These are phyloP conservation scores for Amanita phalloides DNA, from an alignment of 768 basidiomycete genomes.

Conservation along the genomic window DNA sequence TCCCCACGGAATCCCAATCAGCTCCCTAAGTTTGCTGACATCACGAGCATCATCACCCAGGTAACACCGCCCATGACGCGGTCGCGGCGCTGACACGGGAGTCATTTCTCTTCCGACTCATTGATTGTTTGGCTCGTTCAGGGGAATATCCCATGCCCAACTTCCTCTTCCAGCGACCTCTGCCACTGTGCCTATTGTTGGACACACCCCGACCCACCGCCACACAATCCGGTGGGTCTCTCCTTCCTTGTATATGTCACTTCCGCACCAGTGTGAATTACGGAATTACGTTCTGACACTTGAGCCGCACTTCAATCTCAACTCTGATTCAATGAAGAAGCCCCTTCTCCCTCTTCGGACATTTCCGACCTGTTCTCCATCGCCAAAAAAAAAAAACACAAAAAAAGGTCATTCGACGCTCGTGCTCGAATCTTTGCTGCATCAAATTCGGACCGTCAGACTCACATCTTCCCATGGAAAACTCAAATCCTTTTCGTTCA, in stretches of 20 bases:
- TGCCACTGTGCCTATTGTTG: conserved; percentile 1
- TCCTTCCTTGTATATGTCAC: neutral
- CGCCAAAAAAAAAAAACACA: neutral
- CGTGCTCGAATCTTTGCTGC: neutral
- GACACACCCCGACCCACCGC: neutral
- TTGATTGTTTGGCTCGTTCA: neutral
- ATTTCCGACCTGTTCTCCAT: neutral
- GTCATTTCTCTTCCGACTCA: neutral
- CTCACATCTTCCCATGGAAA: neutral
- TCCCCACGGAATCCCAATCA: neutral
- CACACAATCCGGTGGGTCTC: neutral
- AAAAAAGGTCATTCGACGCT: neutral
- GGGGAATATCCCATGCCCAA: neutral
- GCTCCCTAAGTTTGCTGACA: neutral
- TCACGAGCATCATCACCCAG: neutral
- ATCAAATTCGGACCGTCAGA: neutral
- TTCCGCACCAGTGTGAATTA: neutral
- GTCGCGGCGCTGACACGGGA: neutral
- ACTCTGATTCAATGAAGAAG: neutral
- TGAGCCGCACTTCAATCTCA: conserved; percentile 1
- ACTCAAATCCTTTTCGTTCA: neutral
- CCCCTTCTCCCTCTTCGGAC: neutral
- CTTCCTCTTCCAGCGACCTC: neutral
- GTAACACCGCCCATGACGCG: neutral
- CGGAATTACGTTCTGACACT: neutral